Base-by-base conservation (phyloP, 306 rosid genomes). In the Begonia fuchsioides region DNA sequence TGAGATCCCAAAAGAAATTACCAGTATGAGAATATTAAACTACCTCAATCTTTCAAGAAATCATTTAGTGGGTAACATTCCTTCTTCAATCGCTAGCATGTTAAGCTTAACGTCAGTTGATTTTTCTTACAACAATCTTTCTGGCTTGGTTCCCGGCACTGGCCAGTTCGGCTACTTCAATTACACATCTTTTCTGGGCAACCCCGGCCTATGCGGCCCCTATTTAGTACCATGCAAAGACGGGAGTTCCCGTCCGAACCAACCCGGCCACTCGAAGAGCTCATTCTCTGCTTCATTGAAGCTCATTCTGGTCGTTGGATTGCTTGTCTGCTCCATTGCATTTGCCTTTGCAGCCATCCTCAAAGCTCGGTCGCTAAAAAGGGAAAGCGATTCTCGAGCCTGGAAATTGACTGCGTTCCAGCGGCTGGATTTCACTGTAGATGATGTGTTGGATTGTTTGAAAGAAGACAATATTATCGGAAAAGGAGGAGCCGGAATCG, bases 401-500 rank as follows among this genome's bases (percentile, higher is more conserved):
- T 86, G 93, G 93, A 86, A 76, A 47, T 45, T 86, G 62, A 86
- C 96, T 1, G 82, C 96, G 1, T 86, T 86, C 63, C 96, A 86
- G 44, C 86, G 96, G 15, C 58, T 86, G 59, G 96, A 86, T 43
- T 86, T 86, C 68, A 76, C 86, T 0, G 96, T 73, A 6, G 96
- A 86, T 57, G 96, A 86, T 73, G 86, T 86, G 17, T 65, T 86
- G 70, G 94, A 82, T 61, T 74, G 71, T 55, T 66, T 86, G 56
- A 86, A 86, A 62, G 96, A 82, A 48, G 96, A 86, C 51, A 86
- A 82, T 56, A 86, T 86, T 11, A 86, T 86, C 17, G 96, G 96
- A 55, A 86, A 86, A 64, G 96, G 96, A 40, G 96, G 96, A 47
- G 96, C 96, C 32, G 96, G 96, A 55, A 86, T 86, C 75, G 96